phyloP scores from a whole-genome alignment of 2,329 filamentous ascomycete genomes.

The Periglandula ipomoeae region DNA sequence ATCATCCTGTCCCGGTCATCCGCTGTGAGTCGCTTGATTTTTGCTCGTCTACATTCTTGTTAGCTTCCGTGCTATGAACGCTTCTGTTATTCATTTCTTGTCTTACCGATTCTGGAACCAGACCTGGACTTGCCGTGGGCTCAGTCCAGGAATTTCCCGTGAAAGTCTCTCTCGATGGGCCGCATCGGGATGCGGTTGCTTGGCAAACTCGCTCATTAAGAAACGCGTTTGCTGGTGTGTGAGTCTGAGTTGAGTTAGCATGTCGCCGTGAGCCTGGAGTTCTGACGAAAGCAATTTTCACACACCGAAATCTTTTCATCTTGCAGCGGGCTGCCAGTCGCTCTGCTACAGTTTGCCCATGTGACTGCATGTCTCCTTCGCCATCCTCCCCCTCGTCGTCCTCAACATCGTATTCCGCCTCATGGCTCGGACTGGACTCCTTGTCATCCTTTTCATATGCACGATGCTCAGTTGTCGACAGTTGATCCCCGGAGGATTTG shows the following conservation, averaged over 20 bases:
- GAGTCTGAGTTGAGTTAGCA: slow-evolving; percentile 49
- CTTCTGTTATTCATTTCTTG: no score
- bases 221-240: slow-evolving; percentile 97
- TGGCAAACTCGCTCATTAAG: slow-evolving; percentile 92
- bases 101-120: slow-evolving; percentile 96
- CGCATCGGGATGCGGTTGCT: slow-evolving; percentile 88
- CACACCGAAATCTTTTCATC: slow-evolving; percentile 73
- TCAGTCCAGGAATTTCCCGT: slow-evolving; percentile 82
- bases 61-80: no score
- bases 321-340: slow-evolving; percentile 49
- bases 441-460: slow-evolving; percentile 30
- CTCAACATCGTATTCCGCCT: slow-evolving; percentile 43
- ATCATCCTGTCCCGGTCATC: slow-evolving; percentile 64
- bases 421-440: slow-evolving; percentile 30
- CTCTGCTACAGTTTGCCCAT: slow-evolving; percentile 46
- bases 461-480: slow-evolving; percentile 21
- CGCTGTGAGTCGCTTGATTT: slow-evolving; percentile 62
- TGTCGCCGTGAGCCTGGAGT: background rate
- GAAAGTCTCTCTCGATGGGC: slow-evolving; percentile 81
- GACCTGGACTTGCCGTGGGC: slow-evolving; percentile 87
- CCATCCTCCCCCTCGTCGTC: slow-evolving; percentile 49
- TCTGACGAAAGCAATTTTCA: background rate
- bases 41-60: slow-evolving; percentile 47
- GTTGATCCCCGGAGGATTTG: slow-evolving; percentile 11
- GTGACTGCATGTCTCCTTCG: slow-evolving; percentile 21